Conservation (phyloP, 768 basidiomycete genomes). For the Trametes cinnabarina region DNA sequence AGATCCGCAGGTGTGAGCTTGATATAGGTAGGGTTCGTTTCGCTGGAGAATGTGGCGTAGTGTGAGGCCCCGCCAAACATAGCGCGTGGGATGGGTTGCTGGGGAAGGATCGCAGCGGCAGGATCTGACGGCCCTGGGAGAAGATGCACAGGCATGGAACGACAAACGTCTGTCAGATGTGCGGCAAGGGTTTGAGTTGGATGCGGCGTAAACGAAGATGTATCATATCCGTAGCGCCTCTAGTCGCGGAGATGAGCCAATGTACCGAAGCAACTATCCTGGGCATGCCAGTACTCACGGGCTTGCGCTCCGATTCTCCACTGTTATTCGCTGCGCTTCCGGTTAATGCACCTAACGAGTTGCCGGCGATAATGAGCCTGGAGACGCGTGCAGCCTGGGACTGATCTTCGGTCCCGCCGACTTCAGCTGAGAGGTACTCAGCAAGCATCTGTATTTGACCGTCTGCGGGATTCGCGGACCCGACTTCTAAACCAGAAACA, state of each 20-base stretch:
- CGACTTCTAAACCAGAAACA: constrained; percentile 83
- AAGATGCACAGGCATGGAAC: constrained; percentile 80
- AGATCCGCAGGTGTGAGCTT: constrained; percentile 42
- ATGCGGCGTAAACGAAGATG: constrained; percentile 66
- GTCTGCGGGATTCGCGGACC: constrained; percentile 57
- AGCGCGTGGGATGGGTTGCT: constrained; percentile 87
- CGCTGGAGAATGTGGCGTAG: constrained; percentile 64
- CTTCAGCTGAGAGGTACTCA: constrained; percentile 87
- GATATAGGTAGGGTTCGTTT: constrained; percentile 90
- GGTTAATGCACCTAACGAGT: constrained; percentile 65
- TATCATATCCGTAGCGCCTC: constrained; percentile 68
- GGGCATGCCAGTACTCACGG: constrained; percentile 40
- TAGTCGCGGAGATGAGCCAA: constrained; percentile 30
- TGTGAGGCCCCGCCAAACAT: constrained; percentile 74
- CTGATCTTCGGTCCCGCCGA: constrained; percentile 67
- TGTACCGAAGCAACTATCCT: neutral
- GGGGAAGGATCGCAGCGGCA: constrained; percentile 84
- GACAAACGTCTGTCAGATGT: constrained; percentile 71
- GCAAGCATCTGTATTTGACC: constrained; percentile 81
- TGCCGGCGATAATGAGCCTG: constrained; percentile 85
- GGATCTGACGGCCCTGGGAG: constrained; percentile 89
- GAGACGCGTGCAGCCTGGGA: constrained; percentile 68
- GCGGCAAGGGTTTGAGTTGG: constrained; percentile 70
- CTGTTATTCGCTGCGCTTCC: constrained; percentile 28
- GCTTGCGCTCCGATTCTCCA: constrained; percentile 48